Conservation (phyloP, 1,284 basidiomycete genomes). For the Moesziomyces globuligerus region DNA sequence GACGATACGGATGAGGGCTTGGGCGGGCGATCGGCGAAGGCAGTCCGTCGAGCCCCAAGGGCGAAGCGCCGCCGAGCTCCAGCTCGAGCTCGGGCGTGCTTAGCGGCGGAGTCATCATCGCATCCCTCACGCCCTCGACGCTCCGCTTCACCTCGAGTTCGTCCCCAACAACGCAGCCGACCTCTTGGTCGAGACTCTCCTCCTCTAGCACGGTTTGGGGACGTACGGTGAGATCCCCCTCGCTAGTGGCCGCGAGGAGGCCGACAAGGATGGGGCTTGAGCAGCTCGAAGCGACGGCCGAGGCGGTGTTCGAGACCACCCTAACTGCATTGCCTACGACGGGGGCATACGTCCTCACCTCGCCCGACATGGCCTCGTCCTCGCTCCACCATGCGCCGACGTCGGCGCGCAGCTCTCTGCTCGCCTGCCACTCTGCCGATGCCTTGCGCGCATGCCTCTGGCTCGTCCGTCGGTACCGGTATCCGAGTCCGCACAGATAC, state of each 20-base stretch:
- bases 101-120: slow-evolving; percentile 28
- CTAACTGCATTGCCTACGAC: slow-evolving; percentile 5
- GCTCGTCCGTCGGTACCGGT: slow-evolving; percentile 13
- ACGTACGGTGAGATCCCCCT: slow-evolving; percentile 11
- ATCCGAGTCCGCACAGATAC: slow-evolving; percentile 41
- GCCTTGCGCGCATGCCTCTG: slow-evolving; percentile 10
- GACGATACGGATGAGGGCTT: background rate
- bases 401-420: background rate
- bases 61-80: slow-evolving; percentile 13
- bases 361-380: slow-evolving; percentile 9
- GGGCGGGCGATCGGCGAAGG: slow-evolving; percentile 15
- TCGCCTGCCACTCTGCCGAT: slow-evolving; percentile 1
- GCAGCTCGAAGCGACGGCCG: slow-evolving; percentile 9
- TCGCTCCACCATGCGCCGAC: slow-evolving; percentile 14
- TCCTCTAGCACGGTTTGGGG: no score
- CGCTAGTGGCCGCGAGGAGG: background rate
- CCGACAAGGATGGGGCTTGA: slow-evolving; percentile 25
- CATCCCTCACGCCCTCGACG: background rate
- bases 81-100: slow-evolving; percentile 37
- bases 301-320: slow-evolving; percentile 20
- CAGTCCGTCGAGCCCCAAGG: slow-evolving; percentile 13
- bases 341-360: slow-evolving; percentile 7
- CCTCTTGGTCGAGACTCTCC: slow-evolving; percentile 30
- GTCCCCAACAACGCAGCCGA: slow-evolving; percentile 1
- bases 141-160: no score